These are phyloP conservation scores for Phaeotremella fagi DNA, from an alignment of 768 basidiomycete genomes.

Conservation along the genomic window DNA sequence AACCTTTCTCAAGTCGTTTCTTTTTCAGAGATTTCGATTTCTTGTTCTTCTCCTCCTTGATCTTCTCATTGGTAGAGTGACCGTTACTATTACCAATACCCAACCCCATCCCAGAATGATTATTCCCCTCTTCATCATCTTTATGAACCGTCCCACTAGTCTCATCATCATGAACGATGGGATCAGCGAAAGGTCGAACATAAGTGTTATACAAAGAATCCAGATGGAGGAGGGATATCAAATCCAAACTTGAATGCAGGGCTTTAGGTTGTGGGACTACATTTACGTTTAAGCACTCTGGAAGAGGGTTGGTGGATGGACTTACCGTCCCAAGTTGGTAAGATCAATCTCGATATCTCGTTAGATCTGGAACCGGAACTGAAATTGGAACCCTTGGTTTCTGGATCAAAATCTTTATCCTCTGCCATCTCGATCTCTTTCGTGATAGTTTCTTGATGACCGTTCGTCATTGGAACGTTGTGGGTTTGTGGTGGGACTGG, in stretches of 20 bases:
- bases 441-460: too few relatives aligned
- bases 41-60: constrained; percentile 4
- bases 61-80: neutral
- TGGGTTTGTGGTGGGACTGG: too few relatives aligned
- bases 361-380: too few relatives aligned
- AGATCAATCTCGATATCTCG: constrained; percentile 16
- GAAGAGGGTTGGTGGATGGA: neutral
- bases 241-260: constrained; percentile 29
- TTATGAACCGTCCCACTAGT: neutral
- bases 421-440: too few relatives aligned
- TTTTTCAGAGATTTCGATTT: constrained; percentile 8
- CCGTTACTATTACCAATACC: too few relatives aligned
- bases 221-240: constrained; percentile 35
- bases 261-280: constrained; percentile 25
- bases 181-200: constrained; percentile 30
- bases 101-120: too few relatives aligned
- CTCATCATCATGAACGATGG: constrained; percentile 1
- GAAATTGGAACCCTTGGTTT: too few relatives aligned
- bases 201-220: constrained; percentile 32
- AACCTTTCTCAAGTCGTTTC: constrained; percentile 31
- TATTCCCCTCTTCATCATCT: neutral
- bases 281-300: neutral
- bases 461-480: too few relatives aligned
- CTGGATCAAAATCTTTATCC: too few relatives aligned
- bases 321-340: constrained; percentile 36